Evolutionary conservation across 2,329 filamentous ascomycete species (phyloP), one percentile per base, ranked within the genome.

Genomic region (Verticillium tricorpus): DNA sequence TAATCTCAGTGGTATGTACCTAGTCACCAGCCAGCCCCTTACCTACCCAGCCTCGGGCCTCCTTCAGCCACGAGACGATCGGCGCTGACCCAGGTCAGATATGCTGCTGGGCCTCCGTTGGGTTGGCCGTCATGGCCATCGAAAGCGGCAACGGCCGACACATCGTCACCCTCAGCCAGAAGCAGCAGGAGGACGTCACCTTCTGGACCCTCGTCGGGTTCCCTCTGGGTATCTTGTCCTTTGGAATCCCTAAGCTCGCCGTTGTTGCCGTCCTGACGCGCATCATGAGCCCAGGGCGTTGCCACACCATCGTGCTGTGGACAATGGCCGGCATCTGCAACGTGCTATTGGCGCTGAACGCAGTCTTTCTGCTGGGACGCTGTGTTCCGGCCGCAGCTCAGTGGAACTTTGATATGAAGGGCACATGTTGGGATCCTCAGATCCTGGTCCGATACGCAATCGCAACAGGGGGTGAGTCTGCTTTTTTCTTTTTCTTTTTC

Each of bases 281-380:
- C 7, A 69, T 79, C 12, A 65, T 79, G 57, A 76, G 76, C 64
- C 77, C 78, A 1, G 67, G 69, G 31, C 64, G 62, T 19, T 35
- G 58, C 9, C 77, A 79, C 60, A 64, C 45, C 15, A 66, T 69
- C 4, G 67, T 78, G 57, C 69, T 80, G 19, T 80, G 77, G 77
- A 25, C 52, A 0, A 60, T 81, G 28, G 71, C 70, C 1, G 65
- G 66, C 5, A 37, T 69, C 6, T 74, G 71, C 25, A 64, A 73
- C 11, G 37, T 72, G 11, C 69, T 72, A 2, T 67, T 77, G 8
- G 61, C 74, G 1, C 69, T 70, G 8, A 76, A 72, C 52, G 71
- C 80, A 19, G 63, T 78, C 17, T 70, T 80, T 6, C 65, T 80
- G 1, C 77, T 80, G 45, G 76, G 72, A 1, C 77, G 77, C 62